Conservation (phyloP, 2,329 filamentous ascomycete genomes). For the Zasmidium angulare region DNA sequence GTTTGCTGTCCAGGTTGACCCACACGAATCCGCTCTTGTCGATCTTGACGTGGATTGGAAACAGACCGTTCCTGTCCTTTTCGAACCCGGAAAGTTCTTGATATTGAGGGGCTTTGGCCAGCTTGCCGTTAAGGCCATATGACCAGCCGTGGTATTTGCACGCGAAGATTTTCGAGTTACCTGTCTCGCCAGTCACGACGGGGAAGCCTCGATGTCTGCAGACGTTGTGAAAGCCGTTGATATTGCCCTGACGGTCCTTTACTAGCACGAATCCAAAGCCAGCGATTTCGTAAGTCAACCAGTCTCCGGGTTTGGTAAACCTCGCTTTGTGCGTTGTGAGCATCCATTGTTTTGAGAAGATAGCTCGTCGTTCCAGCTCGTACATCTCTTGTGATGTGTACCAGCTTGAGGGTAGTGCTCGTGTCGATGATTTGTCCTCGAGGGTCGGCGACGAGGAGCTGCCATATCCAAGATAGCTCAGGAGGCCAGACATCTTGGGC, state of each 20-base stretch:
- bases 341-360: slow-evolving; percentile 41
- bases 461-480: slow-evolving; percentile 9
- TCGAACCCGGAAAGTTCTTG: slow-evolving; percentile 57
- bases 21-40: slow-evolving; percentile 58
- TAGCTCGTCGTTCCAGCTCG: slow-evolving; percentile 46
- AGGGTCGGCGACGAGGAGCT: not conserved
- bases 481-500: slow-evolving; percentile 8
- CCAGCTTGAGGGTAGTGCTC: slow-evolving; percentile 45
- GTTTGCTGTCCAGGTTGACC: slow-evolving; percentile 53
- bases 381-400: slow-evolving; percentile 45
- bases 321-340: slow-evolving; percentile 33
- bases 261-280: slow-evolving; percentile 26
- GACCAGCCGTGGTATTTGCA: slow-evolving; percentile 65
- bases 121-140: slow-evolving; percentile 56
- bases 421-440: slow-evolving; percentile 22
- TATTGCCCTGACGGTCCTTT: slow-evolving; percentile 19
- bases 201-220: slow-evolving; percentile 57
- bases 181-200: slow-evolving; percentile 53
- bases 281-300: slow-evolving; percentile 24
- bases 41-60: slow-evolving; percentile 55
- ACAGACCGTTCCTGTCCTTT: slow-evolving; percentile 54
- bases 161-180: slow-evolving; percentile 53
- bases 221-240: slow-evolving; percentile 44
- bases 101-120: slow-evolving; percentile 61
- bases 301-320: slow-evolving; percentile 27